Conservation (phyloP, 441 rosid genomes). For the Erodium texanum region DNA sequence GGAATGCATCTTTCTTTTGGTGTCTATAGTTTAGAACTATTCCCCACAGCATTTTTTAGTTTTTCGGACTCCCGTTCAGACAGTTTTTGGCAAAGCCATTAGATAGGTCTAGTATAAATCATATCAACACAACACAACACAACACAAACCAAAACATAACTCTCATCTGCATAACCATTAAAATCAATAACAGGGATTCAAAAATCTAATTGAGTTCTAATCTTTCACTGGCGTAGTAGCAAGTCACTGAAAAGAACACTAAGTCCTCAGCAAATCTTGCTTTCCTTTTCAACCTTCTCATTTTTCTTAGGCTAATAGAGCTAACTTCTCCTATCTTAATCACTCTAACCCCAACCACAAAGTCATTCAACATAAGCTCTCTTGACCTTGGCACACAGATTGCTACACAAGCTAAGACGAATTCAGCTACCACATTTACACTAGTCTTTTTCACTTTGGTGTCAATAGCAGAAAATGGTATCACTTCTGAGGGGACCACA, state of each 20-base stretch:
- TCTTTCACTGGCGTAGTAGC: background rate
- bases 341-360: background rate
- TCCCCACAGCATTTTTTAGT: background rate
- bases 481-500: background rate
- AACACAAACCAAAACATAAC: background rate
- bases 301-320: background rate
- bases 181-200: background rate
- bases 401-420: background rate
- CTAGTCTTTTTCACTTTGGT: background rate
- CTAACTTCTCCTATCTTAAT: background rate
- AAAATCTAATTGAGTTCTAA: background rate
- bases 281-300: background rate
- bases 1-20: background rate
- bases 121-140: background rate
- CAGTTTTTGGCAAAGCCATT: background rate
- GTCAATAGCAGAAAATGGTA: background rate
- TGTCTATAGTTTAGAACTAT: background rate
- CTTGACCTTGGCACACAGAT: background rate
- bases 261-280: background rate
- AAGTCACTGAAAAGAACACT: background rate
- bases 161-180: background rate
- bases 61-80: background rate
- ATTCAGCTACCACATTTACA: background rate
- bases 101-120: background rate
- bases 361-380: background rate